Conservation (phyloP, 495 filamentous ascomycete species). For the Melanomma pulvis-pyrius region DNA sequence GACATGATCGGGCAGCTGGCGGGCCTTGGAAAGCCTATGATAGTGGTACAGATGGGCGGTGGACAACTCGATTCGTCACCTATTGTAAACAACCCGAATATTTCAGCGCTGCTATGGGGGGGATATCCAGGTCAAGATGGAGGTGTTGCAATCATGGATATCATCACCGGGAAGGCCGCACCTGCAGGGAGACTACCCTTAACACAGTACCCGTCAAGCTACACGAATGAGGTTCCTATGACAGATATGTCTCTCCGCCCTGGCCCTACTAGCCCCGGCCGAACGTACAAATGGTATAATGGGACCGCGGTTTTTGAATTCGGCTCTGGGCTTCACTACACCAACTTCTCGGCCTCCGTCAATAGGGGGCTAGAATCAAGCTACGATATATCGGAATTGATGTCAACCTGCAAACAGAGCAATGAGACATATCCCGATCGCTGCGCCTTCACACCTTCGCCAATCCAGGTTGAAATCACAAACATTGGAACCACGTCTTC, state of each 20-base stretch:
- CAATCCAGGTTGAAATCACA: conserved; percentile 48
- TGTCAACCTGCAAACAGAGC: conserved; percentile 29
- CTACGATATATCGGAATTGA: conserved; percentile 43
- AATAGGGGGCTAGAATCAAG: conserved; percentile 28
- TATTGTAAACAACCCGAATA: conserved; percentile 48
- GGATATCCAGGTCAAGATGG: conserved; percentile 65
- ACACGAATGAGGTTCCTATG: conserved; percentile 57
- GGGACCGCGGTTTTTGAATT: conserved; percentile 58
- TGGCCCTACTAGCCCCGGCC: conserved; percentile 47
- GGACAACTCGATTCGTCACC: conserved; percentile 44
- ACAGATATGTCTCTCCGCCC: conserved; percentile 62
- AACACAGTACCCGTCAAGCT: conserved; percentile 62
- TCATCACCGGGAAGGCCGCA: conserved; percentile 56
- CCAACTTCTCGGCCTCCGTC: conserved; percentile 50
- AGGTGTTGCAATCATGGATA: conserved; percentile 58
- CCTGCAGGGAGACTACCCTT: conserved; percentile 61
- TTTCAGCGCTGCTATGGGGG: conserved; percentile 60
- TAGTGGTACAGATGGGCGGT: conserved; percentile 61
- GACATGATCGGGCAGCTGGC: conserved; percentile 58
- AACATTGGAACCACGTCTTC: conserved; percentile 61
- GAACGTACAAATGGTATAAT: conserved; percentile 67
- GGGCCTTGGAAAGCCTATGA: conserved; percentile 54
- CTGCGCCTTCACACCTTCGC: conserved; percentile 47
- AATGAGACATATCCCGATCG: conserved; percentile 40
- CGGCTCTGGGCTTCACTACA: conserved; percentile 60